phyloP scores from a whole-genome alignment of 2,329 filamentous ascomycete genomes.

The Curvularia lunata region DNA sequence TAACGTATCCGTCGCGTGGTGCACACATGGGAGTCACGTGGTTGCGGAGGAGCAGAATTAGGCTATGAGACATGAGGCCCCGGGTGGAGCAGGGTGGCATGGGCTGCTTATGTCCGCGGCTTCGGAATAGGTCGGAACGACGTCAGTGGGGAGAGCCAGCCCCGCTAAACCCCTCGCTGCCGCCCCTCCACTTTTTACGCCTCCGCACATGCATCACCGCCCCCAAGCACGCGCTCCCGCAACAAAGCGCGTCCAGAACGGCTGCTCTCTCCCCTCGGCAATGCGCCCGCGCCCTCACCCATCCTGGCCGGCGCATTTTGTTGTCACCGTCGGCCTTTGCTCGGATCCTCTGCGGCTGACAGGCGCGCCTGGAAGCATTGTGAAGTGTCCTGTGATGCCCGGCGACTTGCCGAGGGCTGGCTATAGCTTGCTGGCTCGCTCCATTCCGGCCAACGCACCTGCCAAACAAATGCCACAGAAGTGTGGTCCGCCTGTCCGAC shows the following conservation, averaged over 20 bases:
- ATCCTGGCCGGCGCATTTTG: constrained; percentile 2
- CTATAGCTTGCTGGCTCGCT: constrained; percentile 14
- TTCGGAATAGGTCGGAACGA: constrained; percentile 37
- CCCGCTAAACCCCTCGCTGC: constrained; percentile 28
- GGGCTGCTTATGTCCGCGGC: constrained; percentile 28
- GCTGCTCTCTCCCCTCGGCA: neutral
- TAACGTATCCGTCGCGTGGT: too few species aligned
- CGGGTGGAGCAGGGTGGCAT: neutral
- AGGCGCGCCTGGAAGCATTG: constrained; percentile 23
- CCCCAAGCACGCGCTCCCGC: constrained; percentile 23
- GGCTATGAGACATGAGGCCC: neutral
- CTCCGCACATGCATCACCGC: constrained; percentile 30
- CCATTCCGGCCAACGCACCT: constrained; percentile 34
- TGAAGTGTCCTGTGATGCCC: constrained; percentile 36
- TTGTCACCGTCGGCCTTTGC: constrained; percentile 11
- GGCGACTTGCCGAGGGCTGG: constrained; percentile 44
- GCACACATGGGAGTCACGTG: neutral
- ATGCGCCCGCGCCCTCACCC: constrained; percentile 9
- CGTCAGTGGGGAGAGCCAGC: constrained; percentile 11
- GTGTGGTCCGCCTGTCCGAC: constrained; percentile 46
- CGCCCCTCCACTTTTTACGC: constrained; percentile 29
- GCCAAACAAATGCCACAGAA: constrained; percentile 42
- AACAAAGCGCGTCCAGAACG: constrained; percentile 32
- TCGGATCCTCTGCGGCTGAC: constrained; percentile 13
- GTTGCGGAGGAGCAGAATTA: neutral